Evolutionary conservation across 257 asterid species (phyloP), one percentile per base, ranked within the genome.

Genomic region (Penstemon barbatus): DNA sequence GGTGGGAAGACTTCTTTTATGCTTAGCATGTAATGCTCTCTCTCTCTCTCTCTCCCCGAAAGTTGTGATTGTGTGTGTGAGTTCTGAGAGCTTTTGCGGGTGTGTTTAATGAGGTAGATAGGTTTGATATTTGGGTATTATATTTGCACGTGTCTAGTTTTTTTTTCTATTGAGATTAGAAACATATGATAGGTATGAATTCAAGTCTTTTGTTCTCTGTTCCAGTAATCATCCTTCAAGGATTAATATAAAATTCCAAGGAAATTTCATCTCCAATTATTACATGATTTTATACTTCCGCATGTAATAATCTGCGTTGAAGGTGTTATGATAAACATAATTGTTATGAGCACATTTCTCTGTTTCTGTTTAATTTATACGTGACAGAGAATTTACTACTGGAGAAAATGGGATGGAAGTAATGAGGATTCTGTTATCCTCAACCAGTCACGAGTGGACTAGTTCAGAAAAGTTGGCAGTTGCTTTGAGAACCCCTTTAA

Each of bases 341-440:
- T 55, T 54, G 48, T 46, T 71, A 67, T 67, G 54, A 5, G 10
- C 52, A 59, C 49, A 63, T 52, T 42, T 62, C 52, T 79, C 66
- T 77, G n/a, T 67, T 71, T 66, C 59, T 57, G 41, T 46, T 39
- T 55, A 39, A 67, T 52, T 73, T 71, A 68, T 63, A 58, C 65
- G 49, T 65, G 68, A 48, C 86, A 90, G 96, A 74, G 96, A 83
- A 72, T 71, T 75, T 54, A 55, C 74, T 63, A 68, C 61, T 12
- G 91, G 87, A 72, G 80, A 74, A 66, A 81, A 81, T 61, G 93
- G 89, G 77, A 77, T 81, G 87, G 90, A 88, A 78, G 85, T 92
- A 69, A 65, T 88, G 87, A 74, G 77, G 75, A 72, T 78, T 54
- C 73, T 88, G 73, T 78, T 92, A 72, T 69, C 83, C 66, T 82